These are phyloP conservation scores for Exophiala mesophila DNA, from an alignment of 2,329 filamentous ascomycete species.

Conservation along the genomic window DNA sequence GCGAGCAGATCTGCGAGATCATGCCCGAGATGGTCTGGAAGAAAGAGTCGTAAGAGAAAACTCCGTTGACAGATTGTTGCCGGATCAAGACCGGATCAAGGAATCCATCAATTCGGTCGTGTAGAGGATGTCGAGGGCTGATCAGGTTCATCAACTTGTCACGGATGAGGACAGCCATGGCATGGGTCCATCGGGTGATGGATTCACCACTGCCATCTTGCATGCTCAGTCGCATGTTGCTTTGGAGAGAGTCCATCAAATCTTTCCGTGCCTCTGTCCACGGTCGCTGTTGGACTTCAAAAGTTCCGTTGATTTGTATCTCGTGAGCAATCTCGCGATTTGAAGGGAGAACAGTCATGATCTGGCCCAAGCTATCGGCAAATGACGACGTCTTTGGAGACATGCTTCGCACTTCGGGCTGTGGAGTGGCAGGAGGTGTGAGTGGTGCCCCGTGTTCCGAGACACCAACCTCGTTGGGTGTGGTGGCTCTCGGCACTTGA, in stretches of 20 bases:
- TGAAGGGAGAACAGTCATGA: conserved; percentile 56
- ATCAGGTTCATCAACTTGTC: conserved; percentile 56
- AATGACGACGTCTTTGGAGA: conserved; percentile 34
- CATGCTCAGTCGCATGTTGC: conserved; percentile 57
- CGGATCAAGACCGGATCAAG: conserved; percentile 56
- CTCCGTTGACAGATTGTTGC: conserved; percentile 53
- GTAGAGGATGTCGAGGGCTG: conserved; percentile 56
- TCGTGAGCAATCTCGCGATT: conserved; percentile 61
- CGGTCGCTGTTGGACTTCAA: conserved; percentile 50
- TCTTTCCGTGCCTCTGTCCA: conserved; percentile 50
- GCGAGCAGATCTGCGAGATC: conserved; percentile 60
- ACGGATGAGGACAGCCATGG: conserved; percentile 62
- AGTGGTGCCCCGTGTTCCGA: conserved; percentile 16
- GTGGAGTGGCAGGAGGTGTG: conserved; percentile 28
- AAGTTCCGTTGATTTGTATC: conserved; percentile 60
- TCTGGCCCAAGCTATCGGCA: conserved; percentile 42
- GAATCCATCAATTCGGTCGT: conserved; percentile 56
- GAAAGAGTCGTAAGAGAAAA: conserved; percentile 59
- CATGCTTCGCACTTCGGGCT: conserved; percentile 34
- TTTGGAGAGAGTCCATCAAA: conserved; percentile 45
- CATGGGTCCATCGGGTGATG: conserved; percentile 56
- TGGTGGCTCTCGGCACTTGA: conserved; percentile 25
- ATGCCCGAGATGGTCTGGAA: conserved; percentile 60
- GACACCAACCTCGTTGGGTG: conserved; percentile 27
- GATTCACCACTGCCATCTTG: conserved; percentile 51